Percentiles rank a stretch among this genome's conserved stretches.
Conservation (phyloP, 306 rosid genomes). For the Ochetophila trinervis region DNA sequence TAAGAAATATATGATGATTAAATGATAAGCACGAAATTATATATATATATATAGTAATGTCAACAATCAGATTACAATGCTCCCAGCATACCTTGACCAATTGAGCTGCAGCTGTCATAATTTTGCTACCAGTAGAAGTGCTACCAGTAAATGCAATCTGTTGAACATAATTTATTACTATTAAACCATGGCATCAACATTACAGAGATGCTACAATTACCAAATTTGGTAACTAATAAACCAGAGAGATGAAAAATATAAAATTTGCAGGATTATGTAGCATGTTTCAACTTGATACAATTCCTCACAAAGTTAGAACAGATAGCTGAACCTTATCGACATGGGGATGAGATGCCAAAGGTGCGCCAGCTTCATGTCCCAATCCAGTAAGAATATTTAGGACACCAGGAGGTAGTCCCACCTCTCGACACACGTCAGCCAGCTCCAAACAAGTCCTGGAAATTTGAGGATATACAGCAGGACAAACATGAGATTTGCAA, state of each 20-base stretch:
- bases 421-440: slow-evolving; percentile 68
- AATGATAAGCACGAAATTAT: slow-evolving; percentile 9
- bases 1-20: background rate
- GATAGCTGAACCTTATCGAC: slow-evolving; percentile 72
- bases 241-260: background rate
- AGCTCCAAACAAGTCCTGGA: slow-evolving; percentile 88
- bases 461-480: slow-evolving; percentile 11
- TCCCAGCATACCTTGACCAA: slow-evolving; percentile 61
- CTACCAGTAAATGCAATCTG: slow-evolving; percentile 99
- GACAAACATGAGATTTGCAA: slow-evolving; percentile 12
- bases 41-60: background rate
- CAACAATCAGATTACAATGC: background rate
- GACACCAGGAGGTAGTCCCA: slow-evolving; percentile 83
- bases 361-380: slow-evolving; percentile 97
- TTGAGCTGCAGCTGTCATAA: slow-evolving; percentile 91
- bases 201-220: slow-evolving; percentile 3
- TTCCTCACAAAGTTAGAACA: slow-evolving; percentile 10
- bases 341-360: slow-evolving; percentile 85
- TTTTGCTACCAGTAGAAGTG: slow-evolving; percentile 79
- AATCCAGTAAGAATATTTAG: slow-evolving; percentile 82
- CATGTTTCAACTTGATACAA: slow-evolving; percentile 6
- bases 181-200: slow-evolving; percentile 8
- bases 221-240: background rate
- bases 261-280: background rate
- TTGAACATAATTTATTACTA: slow-evolving; percentile 22